Base-by-base conservation (phyloP, 2,329 filamentous ascomycete genomes). In the Hypoxylon sp. region DNA sequence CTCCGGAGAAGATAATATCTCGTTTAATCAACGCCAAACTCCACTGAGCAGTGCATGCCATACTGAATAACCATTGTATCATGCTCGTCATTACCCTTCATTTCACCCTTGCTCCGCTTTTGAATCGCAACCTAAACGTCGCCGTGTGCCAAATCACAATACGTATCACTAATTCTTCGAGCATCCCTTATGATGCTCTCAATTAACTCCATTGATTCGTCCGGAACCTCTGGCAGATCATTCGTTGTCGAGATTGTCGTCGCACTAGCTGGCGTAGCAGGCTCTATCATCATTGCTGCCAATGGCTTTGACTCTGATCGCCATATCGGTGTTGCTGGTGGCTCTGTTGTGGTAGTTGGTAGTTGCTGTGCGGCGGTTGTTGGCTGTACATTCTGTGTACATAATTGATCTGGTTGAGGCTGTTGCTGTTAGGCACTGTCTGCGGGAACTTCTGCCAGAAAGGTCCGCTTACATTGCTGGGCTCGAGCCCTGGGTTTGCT, bases 341-440 rank as follows among this genome's bases (percentile, higher is more conserved):
- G 42, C 11, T 57, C 13, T 35, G 17, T 52, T 63, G 59, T 24
- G 19, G 42, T 19, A 53, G 47, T 47, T 67, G 64, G 26, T 48
- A 50, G 10, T 35, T 48, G 42, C 31, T 37, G 50, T 13, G 51
- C 17, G 50, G 35, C 26, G 57, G 29, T 19, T 62, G 58, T n/a
- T 62, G 58, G 55, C 53, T 44, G 35, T 59, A n/a, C 42, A 35
- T 50, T 48, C 63, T 62, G 71, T 71, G 67, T 44, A 60, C 63
- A 71, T 70, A 44, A 62, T 53, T 59, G 52, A 59, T 68, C 59
- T 70, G 70, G 67, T 59, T 73, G 74, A 73, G 70, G 69, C 76
- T 78, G 63, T 73, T 74, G 76, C 70, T 77, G 76, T 78, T 78
- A 78, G 76, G 74, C 76, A 75, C 71, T 73, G 74, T 73, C 74